Evolutionary conservation across 345 rosid species (phyloP).

Genomic region (Salix dunnii): DNA sequence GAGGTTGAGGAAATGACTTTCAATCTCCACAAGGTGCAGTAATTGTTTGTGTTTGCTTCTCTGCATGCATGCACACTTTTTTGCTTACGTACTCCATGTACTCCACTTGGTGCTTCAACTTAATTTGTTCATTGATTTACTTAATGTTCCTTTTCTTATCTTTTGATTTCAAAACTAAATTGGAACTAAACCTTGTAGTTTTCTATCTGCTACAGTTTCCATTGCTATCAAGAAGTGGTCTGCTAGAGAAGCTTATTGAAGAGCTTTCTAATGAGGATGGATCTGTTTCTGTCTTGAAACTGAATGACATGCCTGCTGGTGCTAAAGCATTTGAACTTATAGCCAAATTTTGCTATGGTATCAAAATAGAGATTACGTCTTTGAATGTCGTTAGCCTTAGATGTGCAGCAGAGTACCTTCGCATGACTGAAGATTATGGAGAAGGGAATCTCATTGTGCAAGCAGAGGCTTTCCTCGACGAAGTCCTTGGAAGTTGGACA

Average conservation of each 20-base stretch:
- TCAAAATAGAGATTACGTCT: constrained; percentile 61
- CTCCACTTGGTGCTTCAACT: background rate
- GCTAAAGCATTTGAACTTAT: constrained; percentile 62
- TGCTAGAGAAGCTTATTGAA: constrained; percentile 53
- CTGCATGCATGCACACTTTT: background rate
- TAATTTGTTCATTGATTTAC: too few relatives aligned
- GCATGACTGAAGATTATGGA: constrained; percentile 71
- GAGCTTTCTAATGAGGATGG: constrained; percentile 41
- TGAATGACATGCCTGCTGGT: constrained; percentile 80
- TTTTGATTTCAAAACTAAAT: background rate
- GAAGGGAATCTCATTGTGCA: constrained; percentile 66
- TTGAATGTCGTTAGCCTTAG: constrained; percentile 58
- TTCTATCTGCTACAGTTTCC: constrained; percentile 58
- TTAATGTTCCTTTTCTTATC: background rate
- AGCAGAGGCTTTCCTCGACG: constrained; percentile 61
- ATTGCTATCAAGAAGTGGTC: constrained; percentile 77
- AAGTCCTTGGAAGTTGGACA: constrained; percentile 58
- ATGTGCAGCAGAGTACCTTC: constrained; percentile 87
- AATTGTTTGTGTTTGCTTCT: background rate
- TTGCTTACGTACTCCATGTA: background rate
- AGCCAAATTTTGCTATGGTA: constrained; percentile 80
- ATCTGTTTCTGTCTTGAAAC: constrained; percentile 42
- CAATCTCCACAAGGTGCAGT: constrained; percentile 75
- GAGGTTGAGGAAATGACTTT: constrained; percentile 76
- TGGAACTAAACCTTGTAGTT: background rate